phyloP scores from a whole-genome alignment of 768 basidiomycete genomes.

The Tricholoma saponaceum region DNA sequence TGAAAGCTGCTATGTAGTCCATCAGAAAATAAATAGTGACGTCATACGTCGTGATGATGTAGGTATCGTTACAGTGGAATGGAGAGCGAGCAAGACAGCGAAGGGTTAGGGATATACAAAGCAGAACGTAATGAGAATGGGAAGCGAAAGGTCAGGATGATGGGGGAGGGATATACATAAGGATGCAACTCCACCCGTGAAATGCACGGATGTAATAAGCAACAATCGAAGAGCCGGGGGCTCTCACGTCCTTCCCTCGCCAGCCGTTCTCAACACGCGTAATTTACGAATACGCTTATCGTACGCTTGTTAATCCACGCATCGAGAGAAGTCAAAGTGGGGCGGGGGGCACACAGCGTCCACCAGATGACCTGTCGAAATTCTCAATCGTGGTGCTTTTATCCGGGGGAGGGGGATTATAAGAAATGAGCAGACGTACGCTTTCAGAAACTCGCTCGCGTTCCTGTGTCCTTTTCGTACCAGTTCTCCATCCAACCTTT shows the following conservation, averaged over 20 bases:
- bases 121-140: not conserved
- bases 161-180: not conserved
- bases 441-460: not conserved
- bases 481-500: conserved; percentile 60
- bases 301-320: not conserved
- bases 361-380: not conserved
- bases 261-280: not conserved
- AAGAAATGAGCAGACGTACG: not conserved
- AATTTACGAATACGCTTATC: not conserved
- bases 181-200: not conserved
- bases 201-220: not conserved
- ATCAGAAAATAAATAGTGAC: not conserved
- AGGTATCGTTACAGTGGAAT: not conserved
- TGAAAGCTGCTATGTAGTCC: not conserved
- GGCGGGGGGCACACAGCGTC: not conserved
- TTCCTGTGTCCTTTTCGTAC: conserved; percentile 16
- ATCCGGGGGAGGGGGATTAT: not conserved
- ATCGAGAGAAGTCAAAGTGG: not conserved
- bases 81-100: not conserved
- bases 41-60: not conserved
- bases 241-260: not conserved
- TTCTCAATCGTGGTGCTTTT: not conserved
- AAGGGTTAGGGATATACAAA: not conserved
- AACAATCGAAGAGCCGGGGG: not conserved
- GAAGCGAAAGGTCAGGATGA: not conserved